These are phyloP conservation scores for Fusarium begoniae DNA, from an alignment of 2,329 filamentous ascomycete genomes.

Conservation along the genomic window DNA sequence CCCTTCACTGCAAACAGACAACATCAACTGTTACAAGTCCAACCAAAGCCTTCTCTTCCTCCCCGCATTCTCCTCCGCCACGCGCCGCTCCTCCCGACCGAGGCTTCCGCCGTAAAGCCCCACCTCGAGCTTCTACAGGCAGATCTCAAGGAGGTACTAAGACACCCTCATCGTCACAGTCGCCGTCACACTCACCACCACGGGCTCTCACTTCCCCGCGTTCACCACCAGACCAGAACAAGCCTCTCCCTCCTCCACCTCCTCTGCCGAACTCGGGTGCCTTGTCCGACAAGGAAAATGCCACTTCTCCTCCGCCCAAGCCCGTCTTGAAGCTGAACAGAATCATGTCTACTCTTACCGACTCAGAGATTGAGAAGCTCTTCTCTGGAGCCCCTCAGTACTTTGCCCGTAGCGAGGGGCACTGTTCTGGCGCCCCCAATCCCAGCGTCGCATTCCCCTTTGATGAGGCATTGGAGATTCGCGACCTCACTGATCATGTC, in stretches of 20 bases:
- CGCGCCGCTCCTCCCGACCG: constrained; percentile 39
- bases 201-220: constrained; percentile 46
- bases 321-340: constrained; percentile 62
- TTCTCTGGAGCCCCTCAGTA: constrained; percentile 82
- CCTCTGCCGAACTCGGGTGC: constrained; percentile 57
- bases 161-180: constrained; percentile 34
- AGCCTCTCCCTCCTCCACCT: constrained; percentile 65
- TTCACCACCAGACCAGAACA: constrained; percentile 60
- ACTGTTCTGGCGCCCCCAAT: constrained; percentile 67
- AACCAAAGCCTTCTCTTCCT: constrained; percentile 7
- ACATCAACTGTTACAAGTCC: not conserved
- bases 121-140: constrained; percentile 29
- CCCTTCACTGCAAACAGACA: constrained; percentile 20
- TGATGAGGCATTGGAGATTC: constrained; percentile 68
- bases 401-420: constrained; percentile 68
- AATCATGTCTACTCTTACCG: constrained; percentile 68
- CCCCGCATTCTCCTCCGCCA: constrained; percentile 43
- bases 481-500: constrained; percentile 71
- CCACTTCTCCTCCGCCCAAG: constrained; percentile 45
- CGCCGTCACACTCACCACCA: constrained; percentile 38
- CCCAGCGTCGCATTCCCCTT: constrained; percentile 74
- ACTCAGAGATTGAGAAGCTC: constrained; percentile 71
- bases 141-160: constrained; percentile 26
- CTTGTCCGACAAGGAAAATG: constrained; percentile 40
- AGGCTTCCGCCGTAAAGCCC: constrained; percentile 38